Evolutionary conservation across 805 yeast genomes (phyloP), one percentile per base, ranked within the genome.

Genomic region (Clavispora phyllophila): DNA sequence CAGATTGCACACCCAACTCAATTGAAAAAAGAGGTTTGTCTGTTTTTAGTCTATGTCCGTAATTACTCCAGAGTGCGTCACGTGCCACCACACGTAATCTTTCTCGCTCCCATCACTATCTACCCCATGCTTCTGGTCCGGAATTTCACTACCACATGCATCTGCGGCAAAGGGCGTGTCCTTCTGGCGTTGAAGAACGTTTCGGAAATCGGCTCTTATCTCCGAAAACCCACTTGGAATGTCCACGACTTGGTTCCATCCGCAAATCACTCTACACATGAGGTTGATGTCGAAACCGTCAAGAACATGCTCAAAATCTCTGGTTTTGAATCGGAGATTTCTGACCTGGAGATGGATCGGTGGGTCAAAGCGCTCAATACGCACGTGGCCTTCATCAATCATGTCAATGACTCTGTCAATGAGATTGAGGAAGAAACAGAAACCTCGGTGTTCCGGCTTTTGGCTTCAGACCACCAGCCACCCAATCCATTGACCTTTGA

Each of bases 381-480:
- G 14, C 85, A 81, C 47, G 61, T 80, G 19, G 56, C 61, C n/a
- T 76, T 81, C 46, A 66, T 79, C 15, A 60, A 72, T 41, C 70
- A 72, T 36, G 57, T 81, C 22, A 46, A 43, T 18, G 48, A 45
- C 17, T 45, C 36, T 12, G 33, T 35, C 9, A 36, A n/a, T 14
- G 33, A 29, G 13, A 20, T 34, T 13, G 44, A 43, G 5, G 32
- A 27, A 4, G 39, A 40, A 9, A 41, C 37, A 10, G 54, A 48
- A 26, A 33, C 47, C 9, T 43, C 44, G 18, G 51, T 57, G 7
- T 70, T 70, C 50, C 55, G 75, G 35, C 55, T 70, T 23, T 44
- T 68, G 9, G 59, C 57, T 7, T 47, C 61, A 6, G 75, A 69
- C 44, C 69, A 66, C 44, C 43, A 44, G 7, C 55, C 61, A 2